phyloP scores from a whole-genome alignment of 441 rosid species.

The Croton laevigatus region DNA sequence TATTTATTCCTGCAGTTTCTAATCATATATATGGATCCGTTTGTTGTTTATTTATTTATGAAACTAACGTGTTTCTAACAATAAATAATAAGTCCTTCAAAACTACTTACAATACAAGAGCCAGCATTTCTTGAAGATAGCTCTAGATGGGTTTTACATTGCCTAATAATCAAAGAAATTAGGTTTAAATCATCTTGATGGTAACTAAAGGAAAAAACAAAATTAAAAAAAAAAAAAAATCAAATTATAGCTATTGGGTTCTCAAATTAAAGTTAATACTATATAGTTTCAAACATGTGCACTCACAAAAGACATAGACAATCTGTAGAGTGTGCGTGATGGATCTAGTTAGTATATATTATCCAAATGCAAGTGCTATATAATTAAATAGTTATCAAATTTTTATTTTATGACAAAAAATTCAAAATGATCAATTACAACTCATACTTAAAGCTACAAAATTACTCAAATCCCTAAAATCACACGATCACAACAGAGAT shows the following conservation, averaged over 20 bases:
- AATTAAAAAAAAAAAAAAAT: constrained; percentile 14
- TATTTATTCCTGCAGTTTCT: too few relatives aligned
- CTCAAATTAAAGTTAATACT: not conserved
- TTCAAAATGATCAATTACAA: too few relatives aligned
- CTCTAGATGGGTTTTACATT: constrained; percentile 86
- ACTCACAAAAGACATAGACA: not conserved
- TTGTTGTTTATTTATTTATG: too few relatives aligned
- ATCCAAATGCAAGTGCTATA: not conserved
- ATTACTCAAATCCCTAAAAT: not conserved
- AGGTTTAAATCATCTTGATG: too few relatives aligned
- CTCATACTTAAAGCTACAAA: too few relatives aligned
- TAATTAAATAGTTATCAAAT: too few relatives aligned
- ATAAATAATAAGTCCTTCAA: not conserved
- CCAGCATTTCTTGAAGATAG: constrained; percentile 86
- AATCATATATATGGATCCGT: too few relatives aligned
- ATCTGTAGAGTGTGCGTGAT: not conserved
- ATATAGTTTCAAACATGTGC: not conserved
- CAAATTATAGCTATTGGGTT: not conserved
- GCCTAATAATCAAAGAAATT: too few relatives aligned
- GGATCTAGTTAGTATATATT: not conserved
- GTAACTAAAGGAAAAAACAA: too few relatives aligned
- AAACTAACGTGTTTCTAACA: too few relatives aligned
- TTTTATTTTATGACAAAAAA: too few relatives aligned
- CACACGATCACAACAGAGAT: not conserved
- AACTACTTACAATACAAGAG: constrained; percentile 76